Conservation (phyloP, 805 yeast genomes). For the Saccharomycopsis fibuligera region DNA sequence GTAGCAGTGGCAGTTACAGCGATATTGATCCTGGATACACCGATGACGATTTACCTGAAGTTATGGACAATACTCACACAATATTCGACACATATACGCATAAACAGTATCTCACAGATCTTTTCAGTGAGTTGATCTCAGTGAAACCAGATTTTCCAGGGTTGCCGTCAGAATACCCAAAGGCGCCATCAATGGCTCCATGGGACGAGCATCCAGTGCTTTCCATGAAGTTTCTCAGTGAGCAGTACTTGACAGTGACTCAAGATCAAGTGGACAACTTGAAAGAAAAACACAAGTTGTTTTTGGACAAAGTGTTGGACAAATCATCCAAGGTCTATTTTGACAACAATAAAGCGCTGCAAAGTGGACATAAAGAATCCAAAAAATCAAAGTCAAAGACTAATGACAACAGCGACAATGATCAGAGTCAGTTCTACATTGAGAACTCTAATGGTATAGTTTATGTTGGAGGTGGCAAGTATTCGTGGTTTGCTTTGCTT, state of each 20-base stretch:
- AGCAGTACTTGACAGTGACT: conserved; percentile 6
- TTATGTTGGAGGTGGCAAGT: conserved; percentile 57
- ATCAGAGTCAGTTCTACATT: conserved; percentile 32
- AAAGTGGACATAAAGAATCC: too few species aligned
- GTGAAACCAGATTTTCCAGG: conserved; percentile 16
- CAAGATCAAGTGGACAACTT: conserved; percentile 10
- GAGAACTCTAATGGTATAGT: conserved; percentile 49
- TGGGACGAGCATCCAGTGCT: conserved; percentile 17
- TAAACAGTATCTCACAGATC: conserved; percentile 9
- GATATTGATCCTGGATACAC: too few species aligned
- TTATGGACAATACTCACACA: too few species aligned
- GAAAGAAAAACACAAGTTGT: conserved; percentile 10
- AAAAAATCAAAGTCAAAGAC: too few species aligned
- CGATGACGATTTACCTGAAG: too few species aligned
- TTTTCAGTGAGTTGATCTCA: conserved; percentile 10
- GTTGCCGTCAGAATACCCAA: conserved; percentile 13
- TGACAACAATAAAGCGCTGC: neutral
- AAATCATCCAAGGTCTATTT: conserved; percentile 1
- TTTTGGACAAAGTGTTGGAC: conserved; percentile 5
- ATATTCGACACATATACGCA: conserved; percentile 4
- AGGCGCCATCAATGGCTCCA: conserved; percentile 16
- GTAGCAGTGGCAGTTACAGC: too few species aligned
- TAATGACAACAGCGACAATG: neutral
- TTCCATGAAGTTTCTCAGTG: conserved; percentile 1
- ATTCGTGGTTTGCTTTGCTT: conserved; percentile 47